Percentiles rank a stretch among this genome's conserved stretches.
These are phyloP conservation scores for Linnemannia zychae DNA, from an alignment of 192 early-diverging fungal genomes.

Conservation along the genomic window DNA sequence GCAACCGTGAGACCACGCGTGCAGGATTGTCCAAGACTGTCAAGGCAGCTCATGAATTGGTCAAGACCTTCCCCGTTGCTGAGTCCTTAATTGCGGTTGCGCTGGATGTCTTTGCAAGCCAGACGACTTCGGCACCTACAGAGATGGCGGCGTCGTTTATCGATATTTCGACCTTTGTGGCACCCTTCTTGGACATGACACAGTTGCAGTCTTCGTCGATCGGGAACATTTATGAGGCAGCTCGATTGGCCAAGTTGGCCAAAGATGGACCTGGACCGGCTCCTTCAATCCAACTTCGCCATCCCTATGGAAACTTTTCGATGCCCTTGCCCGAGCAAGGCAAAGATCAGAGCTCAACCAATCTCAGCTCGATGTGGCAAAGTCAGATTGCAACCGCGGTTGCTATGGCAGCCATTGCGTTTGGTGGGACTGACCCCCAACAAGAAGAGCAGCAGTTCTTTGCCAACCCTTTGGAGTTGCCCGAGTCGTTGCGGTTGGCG, in stretches of 20 bases:
- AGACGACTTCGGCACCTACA: conserved; percentile 49
- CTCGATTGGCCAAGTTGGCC: conserved; percentile 48
- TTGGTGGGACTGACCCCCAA: conserved; percentile 50
- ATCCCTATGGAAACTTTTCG: conserved; percentile 55
- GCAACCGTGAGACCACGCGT: conserved; percentile 52
- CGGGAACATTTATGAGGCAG: conserved; percentile 54
- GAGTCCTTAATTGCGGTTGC: conserved; percentile 54
- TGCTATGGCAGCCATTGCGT: conserved; percentile 55
- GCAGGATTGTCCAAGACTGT: conserved; percentile 56
- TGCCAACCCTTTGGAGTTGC: conserved; percentile 50
- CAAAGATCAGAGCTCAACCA: conserved; percentile 45
- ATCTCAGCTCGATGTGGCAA: conserved; percentile 52
- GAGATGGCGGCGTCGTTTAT: conserved; percentile 57
- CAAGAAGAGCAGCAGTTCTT: conserved; percentile 55
- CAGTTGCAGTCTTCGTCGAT: conserved; percentile 48
- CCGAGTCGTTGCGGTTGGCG: conserved; percentile 44
- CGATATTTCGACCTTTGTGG: conserved; percentile 54
- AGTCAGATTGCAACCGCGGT: conserved; percentile 52
- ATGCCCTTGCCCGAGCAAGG: conserved; percentile 46
- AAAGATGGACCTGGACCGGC: conserved; percentile 55
- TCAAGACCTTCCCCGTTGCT: conserved; percentile 56
- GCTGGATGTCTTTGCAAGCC: conserved; percentile 50
- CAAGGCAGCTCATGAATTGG: conserved; percentile 53
- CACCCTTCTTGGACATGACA: conserved; percentile 51
- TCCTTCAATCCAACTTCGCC: conserved; percentile 52